Percentiles rank a stretch among this genome's conserved stretches.
Conservation (phyloP, 345 rosid genomes). For the Excoecaria agallocha region DNA sequence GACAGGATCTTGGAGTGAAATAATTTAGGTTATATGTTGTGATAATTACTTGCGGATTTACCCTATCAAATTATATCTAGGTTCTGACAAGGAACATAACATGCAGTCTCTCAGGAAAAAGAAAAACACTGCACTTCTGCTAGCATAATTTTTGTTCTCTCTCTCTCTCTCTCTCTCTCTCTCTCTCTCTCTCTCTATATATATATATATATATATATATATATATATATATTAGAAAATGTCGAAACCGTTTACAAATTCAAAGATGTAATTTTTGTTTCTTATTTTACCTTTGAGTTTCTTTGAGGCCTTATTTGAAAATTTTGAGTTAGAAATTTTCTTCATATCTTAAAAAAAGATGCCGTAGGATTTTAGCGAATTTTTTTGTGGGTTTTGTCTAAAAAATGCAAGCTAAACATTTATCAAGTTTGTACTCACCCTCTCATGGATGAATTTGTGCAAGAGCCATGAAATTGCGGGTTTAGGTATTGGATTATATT, state of each 20-base stretch:
- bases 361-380: too few relatives aligned
- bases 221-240: background rate
- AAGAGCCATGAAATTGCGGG: background rate
- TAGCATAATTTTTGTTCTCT: background rate
- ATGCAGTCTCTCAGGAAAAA: background rate
- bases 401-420: background rate
- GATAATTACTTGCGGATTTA: background rate
- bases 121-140: background rate
- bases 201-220: too few relatives aligned
- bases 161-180: background rate
- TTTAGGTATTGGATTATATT: background rate
- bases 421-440: background rate
- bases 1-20: conserved; percentile 3
- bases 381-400: background rate
- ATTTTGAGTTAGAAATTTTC: background rate
- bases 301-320: background rate
- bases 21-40: background rate
- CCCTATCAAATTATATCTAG: background rate
- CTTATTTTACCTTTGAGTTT: background rate
- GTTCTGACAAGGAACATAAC: background rate
- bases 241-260: background rate
- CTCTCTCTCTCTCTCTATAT: too few relatives aligned
- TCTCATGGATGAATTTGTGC: background rate
- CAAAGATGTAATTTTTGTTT: background rate
- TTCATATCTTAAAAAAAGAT: too few relatives aligned